These are phyloP conservation scores for Lachnellula willkommii DNA, from an alignment of 2,329 filamentous ascomycete species.

Conservation along the genomic window DNA sequence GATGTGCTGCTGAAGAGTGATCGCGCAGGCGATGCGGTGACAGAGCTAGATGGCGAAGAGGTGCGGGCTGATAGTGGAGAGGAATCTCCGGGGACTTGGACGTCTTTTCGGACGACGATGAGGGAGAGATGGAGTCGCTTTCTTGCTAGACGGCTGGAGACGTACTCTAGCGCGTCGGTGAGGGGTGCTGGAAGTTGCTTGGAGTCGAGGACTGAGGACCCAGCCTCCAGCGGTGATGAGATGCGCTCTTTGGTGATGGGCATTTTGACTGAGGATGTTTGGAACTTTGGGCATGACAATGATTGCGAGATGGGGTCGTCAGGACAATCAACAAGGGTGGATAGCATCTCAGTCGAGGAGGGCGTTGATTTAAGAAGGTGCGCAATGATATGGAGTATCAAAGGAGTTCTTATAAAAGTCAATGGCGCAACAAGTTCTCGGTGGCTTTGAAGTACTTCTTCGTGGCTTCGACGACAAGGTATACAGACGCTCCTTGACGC, in stretches of 20 bases:
- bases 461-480: conserved; percentile 6
- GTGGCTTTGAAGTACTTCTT: background rate
- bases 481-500: conserved; percentile 1
- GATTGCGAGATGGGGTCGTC: background rate
- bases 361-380: background rate
- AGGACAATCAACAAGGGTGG: background rate
- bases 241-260: conserved; percentile 46
- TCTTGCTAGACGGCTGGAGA: conserved; percentile 49
- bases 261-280: conserved; percentile 13
- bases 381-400: background rate
- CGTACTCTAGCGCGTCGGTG: conserved; percentile 52
- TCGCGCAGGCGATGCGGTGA: conserved; percentile 14
- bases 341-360: background rate
- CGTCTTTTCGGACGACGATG: conserved; percentile 51
- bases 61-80: conserved; percentile 5
- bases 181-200: conserved; percentile 53
- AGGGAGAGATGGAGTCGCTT: conserved; percentile 54
- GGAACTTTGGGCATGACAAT: background rate
- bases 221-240: conserved; percentile 59
- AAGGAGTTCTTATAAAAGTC: background rate
- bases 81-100: conserved; percentile 43
- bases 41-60: conserved; percentile 7
- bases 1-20: conserved; percentile 14
- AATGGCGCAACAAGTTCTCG: background rate
- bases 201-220: conserved; percentile 52